Evolutionary conservation across 2,329 filamentous ascomycete genomes (phyloP), one percentile per base, ranked within the genome.

Genomic region (Mycocentrospora acerina): DNA sequence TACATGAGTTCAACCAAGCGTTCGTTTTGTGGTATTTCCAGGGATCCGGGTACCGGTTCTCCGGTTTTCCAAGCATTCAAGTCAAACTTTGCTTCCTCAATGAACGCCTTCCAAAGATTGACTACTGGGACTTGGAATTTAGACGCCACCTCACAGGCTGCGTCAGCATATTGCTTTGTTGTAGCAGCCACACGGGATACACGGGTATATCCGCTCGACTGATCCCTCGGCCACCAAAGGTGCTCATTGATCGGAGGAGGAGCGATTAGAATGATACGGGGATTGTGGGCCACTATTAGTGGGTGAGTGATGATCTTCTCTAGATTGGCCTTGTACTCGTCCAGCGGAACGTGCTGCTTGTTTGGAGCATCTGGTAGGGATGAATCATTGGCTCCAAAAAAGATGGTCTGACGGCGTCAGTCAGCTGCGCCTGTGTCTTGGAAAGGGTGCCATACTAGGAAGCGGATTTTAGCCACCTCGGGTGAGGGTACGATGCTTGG

Each of bases 311-410:
- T 71, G 53, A 97, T 88, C 17, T 72, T 73, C 48, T 67, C 75
- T 32, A 95, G 69, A 59, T 95, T 94, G 38, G 77, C 69, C 62
- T 80, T 82, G 72, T 89, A 97, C 44, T 81, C 70, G 1, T 83
- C 77, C n/a, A 95, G 67, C 1, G 88, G 80, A 7, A 97, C 79
- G 64, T 91, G 82, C 67, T 97, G 93, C 8, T 74, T 73, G 34
- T 80, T 82, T 4, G 74, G 74, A 4, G 77, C 73, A 25, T 79
- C 71, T 3, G 81, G 78, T 3, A 94, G 66, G 37, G 83, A 83
- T 3, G 91, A 85, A 67, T 97, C 93, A 62, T 98, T 97, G 53
- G 93, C 88, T 13, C 93, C 93, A 44, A 96, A 83, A 51, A 95
- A 84, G 42, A 95, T 70, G 26, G 86, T 73, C 86, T 90, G 40